These are phyloP conservation scores for Eutypa lata DNA, from an alignment of 2,329 filamentous ascomycete genomes.

Conservation along the genomic window DNA sequence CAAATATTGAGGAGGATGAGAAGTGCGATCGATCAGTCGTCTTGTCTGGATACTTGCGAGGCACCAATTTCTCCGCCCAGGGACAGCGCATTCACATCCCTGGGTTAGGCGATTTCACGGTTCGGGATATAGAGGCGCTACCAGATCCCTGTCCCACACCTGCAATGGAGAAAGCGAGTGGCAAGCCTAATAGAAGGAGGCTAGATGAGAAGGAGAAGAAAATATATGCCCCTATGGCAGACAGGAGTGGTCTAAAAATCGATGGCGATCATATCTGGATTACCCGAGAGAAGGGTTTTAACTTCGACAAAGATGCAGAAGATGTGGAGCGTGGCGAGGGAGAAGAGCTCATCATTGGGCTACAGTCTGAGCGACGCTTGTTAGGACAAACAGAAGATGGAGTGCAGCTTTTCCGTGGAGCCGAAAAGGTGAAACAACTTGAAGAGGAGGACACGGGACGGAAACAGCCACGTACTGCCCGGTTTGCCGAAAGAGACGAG, in stretches of 20 bases:
- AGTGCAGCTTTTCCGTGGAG: constrained; percentile 80
- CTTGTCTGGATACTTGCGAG: constrained; percentile 88
- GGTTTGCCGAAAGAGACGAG: constrained; percentile 59
- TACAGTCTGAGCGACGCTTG: constrained; percentile 78
- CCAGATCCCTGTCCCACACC: constrained; percentile 96
- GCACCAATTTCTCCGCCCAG: constrained; percentile 86
- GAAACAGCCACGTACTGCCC: constrained; percentile 55
- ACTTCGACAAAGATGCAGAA: constrained; percentile 67
- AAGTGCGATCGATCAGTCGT: constrained; percentile 91
- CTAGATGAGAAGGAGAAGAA: constrained; percentile 97
- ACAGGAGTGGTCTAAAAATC: constrained; percentile 91
- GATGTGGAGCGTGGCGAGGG: constrained; percentile 81
- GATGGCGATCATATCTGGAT: constrained; percentile 97
- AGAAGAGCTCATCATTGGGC: constrained; percentile 87
- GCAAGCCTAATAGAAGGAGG: constrained; percentile 75
- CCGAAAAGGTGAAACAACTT: constrained; percentile 61
- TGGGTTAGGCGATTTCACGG: constrained; percentile 83
- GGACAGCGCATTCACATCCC: constrained; percentile 89
- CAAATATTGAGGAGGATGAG: constrained; percentile 79
- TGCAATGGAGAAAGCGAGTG: constrained; percentile 80
- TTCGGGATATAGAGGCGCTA: constrained; percentile 78
- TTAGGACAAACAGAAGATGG: constrained; percentile 81
- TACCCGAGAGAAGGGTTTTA: constrained; percentile 67
- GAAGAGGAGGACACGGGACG: constrained; percentile 60
- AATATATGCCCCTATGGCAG: constrained; percentile 95